Percentiles rank a stretch among this genome's conserved stretches.
These are phyloP conservation scores for Nepenthes alata DNA, from an alignment of 179 eudicot genomes.

Conservation along the genomic window DNA sequence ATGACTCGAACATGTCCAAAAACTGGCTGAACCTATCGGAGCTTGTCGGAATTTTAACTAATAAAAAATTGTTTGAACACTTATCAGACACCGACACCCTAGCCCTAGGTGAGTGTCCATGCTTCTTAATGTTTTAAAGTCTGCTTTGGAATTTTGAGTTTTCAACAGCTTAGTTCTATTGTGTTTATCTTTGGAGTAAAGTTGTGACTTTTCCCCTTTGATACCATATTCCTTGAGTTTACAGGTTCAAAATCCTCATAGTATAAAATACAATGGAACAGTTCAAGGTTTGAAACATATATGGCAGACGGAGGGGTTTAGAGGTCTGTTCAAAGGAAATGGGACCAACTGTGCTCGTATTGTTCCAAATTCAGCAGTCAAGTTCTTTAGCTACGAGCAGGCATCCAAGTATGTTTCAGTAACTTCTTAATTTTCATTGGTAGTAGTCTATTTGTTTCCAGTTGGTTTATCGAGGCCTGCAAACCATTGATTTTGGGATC, in stretches of 20 bases:
- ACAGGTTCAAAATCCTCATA: slow-evolving; percentile 96
- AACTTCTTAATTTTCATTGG: not conserved
- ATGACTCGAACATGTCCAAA: too few relatives aligned
- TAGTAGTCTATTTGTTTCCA: not conserved
- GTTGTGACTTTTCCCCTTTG: too few relatives aligned
- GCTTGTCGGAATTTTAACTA: too few relatives aligned
- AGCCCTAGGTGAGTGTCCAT: too few relatives aligned
- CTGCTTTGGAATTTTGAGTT: too few relatives aligned
- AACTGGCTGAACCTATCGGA: too few relatives aligned
- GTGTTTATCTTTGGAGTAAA: too few relatives aligned
- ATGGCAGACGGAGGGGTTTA: slow-evolving; percentile 91
- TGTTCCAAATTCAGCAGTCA: slow-evolving; percentile 96
- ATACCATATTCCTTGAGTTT: not conserved
- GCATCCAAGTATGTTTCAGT: slow-evolving; percentile 62
- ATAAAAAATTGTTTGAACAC: too few relatives aligned
- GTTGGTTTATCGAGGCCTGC: not conserved
- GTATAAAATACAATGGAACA: slow-evolving; percentile 76
- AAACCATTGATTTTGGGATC: not conserved
- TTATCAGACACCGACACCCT: too few relatives aligned
- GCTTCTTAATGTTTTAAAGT: too few relatives aligned
- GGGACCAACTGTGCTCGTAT: slow-evolving; percentile 98
- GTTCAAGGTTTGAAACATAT: slow-evolving; percentile 84
- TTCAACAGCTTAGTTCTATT: too few relatives aligned
- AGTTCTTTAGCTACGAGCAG: slow-evolving; percentile 97
- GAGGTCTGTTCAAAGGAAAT: slow-evolving; percentile 93